Percentiles rank a stretch among this genome's conserved stretches.
phyloP scores from a whole-genome alignment of 1,139 yeast genomes.

The Suhomyces bokatorum region DNA sequence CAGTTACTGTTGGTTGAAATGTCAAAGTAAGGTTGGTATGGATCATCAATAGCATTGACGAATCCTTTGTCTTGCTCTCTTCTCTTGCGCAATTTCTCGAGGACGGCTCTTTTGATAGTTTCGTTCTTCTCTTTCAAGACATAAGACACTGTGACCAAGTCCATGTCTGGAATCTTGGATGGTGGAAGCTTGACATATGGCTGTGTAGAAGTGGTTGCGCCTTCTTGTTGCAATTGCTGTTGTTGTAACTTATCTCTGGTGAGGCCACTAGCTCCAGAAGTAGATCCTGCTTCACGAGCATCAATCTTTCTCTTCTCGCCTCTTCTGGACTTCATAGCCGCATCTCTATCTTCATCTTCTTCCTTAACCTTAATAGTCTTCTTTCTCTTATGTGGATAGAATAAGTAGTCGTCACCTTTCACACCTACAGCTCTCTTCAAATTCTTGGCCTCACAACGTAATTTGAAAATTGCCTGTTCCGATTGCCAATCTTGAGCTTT shows the following conservation, averaged over 20 bases:
- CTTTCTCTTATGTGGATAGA: constrained; percentile 77
- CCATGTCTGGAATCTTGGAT: constrained; percentile 91
- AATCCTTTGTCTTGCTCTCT: constrained; percentile 70
- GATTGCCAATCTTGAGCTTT: constrained; percentile 57
- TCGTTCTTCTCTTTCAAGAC: constrained; percentile 75
- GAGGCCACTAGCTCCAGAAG: constrained; percentile 13
- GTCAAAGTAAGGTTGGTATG: constrained; percentile 84
- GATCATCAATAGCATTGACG: constrained; percentile 86
- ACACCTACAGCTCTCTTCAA: constrained; percentile 75
- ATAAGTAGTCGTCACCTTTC: constrained; percentile 82
- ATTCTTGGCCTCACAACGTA: constrained; percentile 68
- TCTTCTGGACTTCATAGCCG: constrained; percentile 20
- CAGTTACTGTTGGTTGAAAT: constrained; percentile 55
- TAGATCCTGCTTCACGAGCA: constrained; percentile 20
- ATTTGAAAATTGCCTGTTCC: constrained; percentile 65
- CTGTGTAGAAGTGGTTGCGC: constrained; percentile 50
- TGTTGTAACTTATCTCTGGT: constrained; percentile 23
- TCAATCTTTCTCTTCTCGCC: constrained; percentile 26
- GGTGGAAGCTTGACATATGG: constrained; percentile 87
- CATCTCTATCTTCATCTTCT: constrained; percentile 35
- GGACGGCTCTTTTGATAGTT: constrained; percentile 77
- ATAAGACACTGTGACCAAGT: constrained; percentile 76
- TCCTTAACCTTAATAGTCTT: constrained; percentile 46
- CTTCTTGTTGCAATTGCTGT: constrained; percentile 22
- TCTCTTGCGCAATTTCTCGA: constrained; percentile 76